Evolutionary conservation across 1,284 basidiomycete species (phyloP).

Genomic region (Irpex lacteus): DNA sequence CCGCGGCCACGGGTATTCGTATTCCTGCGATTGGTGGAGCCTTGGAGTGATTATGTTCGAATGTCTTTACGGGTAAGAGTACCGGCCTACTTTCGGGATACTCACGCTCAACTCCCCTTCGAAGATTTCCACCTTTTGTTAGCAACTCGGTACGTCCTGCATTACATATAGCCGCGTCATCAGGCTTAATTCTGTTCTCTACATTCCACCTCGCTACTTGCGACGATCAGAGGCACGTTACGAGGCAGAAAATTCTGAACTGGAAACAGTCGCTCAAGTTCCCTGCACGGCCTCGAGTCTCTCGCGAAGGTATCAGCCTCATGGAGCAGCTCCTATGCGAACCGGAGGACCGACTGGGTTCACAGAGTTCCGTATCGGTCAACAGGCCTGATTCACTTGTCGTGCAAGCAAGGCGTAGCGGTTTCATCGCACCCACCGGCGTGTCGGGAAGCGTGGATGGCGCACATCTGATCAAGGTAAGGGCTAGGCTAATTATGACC

Average conservation of each 20-base stretch:
- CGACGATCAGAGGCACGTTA: constrained; percentile 71
- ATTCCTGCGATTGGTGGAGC: constrained; percentile 98
- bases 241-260: constrained; percentile 89
- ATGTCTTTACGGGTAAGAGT: constrained; percentile 78
- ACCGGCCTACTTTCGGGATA: constrained; percentile 12
- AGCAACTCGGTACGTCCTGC: constrained; percentile 73
- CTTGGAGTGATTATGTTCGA: constrained; percentile 92
- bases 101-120: constrained; percentile 15
- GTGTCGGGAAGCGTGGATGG: constrained; percentile 67
- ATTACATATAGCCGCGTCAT: background rate
- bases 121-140: constrained; percentile 89
- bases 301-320: constrained; percentile 82
- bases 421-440: constrained; percentile 55
- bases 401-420: constrained; percentile 70
- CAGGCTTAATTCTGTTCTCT: background rate
- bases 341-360: constrained; percentile 89
- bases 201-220: background rate
- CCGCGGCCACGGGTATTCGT: constrained; percentile 88
- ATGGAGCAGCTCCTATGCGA: constrained; percentile 91
- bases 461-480: constrained; percentile 82
- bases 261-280: constrained; percentile 89
- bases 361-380: constrained; percentile 63
- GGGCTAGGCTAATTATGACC: constrained; percentile 19
- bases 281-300: constrained; percentile 80
- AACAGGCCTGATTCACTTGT: constrained; percentile 77